These are phyloP conservation scores for Aspergillus amoenus DNA, from an alignment of 2,329 filamentous ascomycete species.

Conservation along the genomic window DNA sequence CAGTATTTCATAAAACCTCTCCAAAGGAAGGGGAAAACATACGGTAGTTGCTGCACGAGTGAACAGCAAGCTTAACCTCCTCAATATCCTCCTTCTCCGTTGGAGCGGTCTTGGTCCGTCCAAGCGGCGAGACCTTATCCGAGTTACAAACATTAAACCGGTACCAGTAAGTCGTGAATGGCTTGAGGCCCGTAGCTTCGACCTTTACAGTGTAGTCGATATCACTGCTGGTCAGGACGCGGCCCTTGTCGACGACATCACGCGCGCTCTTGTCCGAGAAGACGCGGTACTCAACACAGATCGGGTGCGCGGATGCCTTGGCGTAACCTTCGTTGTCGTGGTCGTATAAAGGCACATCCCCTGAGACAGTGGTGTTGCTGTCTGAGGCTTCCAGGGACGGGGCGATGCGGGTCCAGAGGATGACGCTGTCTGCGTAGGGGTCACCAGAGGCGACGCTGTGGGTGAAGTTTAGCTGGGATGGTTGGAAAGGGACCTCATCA, in stretches of 20 bases:
- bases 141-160: constrained; percentile 69
- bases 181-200: constrained; percentile 62
- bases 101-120: constrained; percentile 70
- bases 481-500: constrained; percentile 46
- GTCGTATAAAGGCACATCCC: constrained; percentile 55
- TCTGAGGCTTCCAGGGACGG: constrained; percentile 47
- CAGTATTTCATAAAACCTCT: neutral
- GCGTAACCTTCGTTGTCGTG: constrained; percentile 55
- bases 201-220: constrained; percentile 72
- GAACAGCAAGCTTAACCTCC: constrained; percentile 64
- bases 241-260: constrained; percentile 55
- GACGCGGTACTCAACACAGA: constrained; percentile 64
- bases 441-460: constrained; percentile 59
- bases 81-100: constrained; percentile 54
- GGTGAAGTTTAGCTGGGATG: constrained; percentile 59
- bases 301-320: constrained; percentile 50
- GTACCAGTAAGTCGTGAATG: constrained; percentile 65
- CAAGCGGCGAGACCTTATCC: constrained; percentile 60
- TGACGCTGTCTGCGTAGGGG: constrained; percentile 44
- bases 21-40: constrained; percentile 19
- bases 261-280: constrained; percentile 38
- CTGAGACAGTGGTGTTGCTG: constrained; percentile 56
- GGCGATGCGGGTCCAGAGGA: constrained; percentile 45
- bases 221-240: constrained; percentile 68
- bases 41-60: constrained; percentile 70